Evolutionary conservation across 1,139 yeast genomes (phyloP).

Genomic region (Debaryomycetaceae sp.): DNA sequence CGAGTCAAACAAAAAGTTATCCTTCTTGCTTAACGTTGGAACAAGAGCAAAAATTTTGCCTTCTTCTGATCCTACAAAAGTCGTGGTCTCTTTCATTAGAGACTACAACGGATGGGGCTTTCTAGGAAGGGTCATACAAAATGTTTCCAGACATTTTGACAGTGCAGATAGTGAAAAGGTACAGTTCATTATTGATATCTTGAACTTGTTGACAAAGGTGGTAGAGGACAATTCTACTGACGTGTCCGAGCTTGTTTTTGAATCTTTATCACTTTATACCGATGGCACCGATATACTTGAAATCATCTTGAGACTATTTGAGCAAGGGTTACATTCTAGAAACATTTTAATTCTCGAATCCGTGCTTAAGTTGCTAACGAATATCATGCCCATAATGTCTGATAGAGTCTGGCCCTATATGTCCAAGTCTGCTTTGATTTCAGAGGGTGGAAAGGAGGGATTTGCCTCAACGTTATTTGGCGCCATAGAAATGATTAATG

Average conservation of each 20-base stretch:
- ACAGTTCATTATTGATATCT: conserved; percentile 43
- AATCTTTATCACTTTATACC: conserved; percentile 55
- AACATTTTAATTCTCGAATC: conserved; percentile 44
- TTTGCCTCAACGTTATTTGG: conserved; percentile 62
- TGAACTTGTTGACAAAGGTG: conserved; percentile 50
- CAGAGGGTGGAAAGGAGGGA: conserved; percentile 69
- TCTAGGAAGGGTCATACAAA: conserved; percentile 73
- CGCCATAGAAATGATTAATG: conserved; percentile 68
- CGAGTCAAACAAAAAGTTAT: conserved; percentile 42
- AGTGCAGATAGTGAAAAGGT: conserved; percentile 31
- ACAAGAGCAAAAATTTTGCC: conserved; percentile 72
- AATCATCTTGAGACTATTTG: conserved; percentile 61
- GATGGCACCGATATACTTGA: conserved; percentile 70
- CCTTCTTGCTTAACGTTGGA: conserved; percentile 44
- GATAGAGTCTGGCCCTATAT: conserved; percentile 78
- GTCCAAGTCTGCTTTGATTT: conserved; percentile 61
- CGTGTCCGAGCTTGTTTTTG: conserved; percentile 43
- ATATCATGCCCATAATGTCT: conserved; percentile 49
- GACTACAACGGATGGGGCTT: conserved; percentile 85
- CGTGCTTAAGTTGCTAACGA: conserved; percentile 50
- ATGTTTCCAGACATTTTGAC: conserved; percentile 44
- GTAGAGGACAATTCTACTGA: conserved; percentile 41
- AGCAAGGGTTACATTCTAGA: conserved; percentile 61
- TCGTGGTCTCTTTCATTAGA: conserved; percentile 68
- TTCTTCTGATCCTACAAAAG: conserved; percentile 34